phyloP scores from a whole-genome alignment of 352 stramenopile species.

The Phytophthora agathidicida region DNA sequence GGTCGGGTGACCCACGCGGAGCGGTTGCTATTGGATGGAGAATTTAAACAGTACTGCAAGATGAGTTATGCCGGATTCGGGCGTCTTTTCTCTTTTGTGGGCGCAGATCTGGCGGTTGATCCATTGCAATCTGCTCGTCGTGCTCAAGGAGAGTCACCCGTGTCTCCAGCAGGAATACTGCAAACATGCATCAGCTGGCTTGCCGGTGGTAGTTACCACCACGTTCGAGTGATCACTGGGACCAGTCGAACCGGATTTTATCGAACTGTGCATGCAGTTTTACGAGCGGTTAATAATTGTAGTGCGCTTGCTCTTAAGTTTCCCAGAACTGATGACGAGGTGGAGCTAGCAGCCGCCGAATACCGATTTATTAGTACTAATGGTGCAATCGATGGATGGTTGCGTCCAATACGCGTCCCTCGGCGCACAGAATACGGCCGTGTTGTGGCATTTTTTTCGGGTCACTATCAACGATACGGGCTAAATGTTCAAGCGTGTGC shows the following conservation, averaged over 20 bases:
- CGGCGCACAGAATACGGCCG: background rate
- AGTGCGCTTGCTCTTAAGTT: background rate
- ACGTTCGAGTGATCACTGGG: slow-evolving; percentile 9
- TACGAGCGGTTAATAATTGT: background rate
- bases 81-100: background rate
- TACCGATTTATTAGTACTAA: background rate
- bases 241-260: slow-evolving; percentile 5
- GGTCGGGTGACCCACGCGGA: slow-evolving; percentile 1
- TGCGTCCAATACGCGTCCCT: slow-evolving; percentile 4
- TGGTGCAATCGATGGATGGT: slow-evolving; percentile 6
- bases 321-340: background rate
- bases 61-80: slow-evolving; percentile 9
- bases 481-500: slow-evolving; percentile 11
- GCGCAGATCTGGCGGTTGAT: background rate
- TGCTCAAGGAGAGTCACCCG: background rate
- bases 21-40: slow-evolving; percentile 1
- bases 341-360: background rate
- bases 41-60: slow-evolving; percentile 11
- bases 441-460: slow-evolving; percentile 9
- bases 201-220: slow-evolving; percentile 14
- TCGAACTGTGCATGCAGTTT: background rate
- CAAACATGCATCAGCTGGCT: slow-evolving; percentile 8
- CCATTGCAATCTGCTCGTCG: slow-evolving; percentile 4
- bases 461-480: slow-evolving; percentile 10
- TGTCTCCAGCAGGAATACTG: slow-evolving; percentile 9